Conservation (phyloP, 805 yeast genomes). For the Metschnikowia vanudenii region DNA sequence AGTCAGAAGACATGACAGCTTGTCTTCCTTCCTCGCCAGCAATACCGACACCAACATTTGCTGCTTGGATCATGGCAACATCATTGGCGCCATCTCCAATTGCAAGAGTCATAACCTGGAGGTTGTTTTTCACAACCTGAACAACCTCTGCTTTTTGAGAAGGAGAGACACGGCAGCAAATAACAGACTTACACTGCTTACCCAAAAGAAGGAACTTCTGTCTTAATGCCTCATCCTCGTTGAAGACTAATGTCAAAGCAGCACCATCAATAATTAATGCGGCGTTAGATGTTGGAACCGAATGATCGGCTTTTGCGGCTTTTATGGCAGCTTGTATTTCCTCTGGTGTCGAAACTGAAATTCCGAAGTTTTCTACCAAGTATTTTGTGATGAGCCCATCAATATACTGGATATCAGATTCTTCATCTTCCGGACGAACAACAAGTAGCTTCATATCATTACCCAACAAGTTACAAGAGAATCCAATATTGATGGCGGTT, state of each 20-base stretch:
- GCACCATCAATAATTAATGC: constrained; percentile 82
- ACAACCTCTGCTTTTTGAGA: constrained; percentile 87
- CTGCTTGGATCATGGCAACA: constrained; percentile 89
- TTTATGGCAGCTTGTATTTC: constrained; percentile 45
- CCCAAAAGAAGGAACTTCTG: constrained; percentile 65
- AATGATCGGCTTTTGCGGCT: constrained; percentile 56
- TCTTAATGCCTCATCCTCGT: constrained; percentile 33
- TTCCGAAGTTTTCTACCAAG: constrained; percentile 46
- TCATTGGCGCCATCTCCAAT: constrained; percentile 90
- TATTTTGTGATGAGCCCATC: constrained; percentile 46
- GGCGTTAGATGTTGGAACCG: constrained; percentile 63
- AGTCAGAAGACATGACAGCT: constrained; percentile 86
- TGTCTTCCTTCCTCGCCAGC: constrained; percentile 92
- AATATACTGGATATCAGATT: constrained; percentile 30
- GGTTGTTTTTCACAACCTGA: constrained; percentile 66
- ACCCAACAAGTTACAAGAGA: constrained; percentile 68
- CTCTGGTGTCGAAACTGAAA: constrained; percentile 48
- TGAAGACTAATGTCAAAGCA: constrained; percentile 56
- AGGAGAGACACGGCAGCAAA: constrained; percentile 87
- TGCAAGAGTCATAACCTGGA: constrained; percentile 81
- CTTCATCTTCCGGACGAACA: constrained; percentile 48
- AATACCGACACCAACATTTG: constrained; percentile 85
- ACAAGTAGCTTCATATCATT: constrained; percentile 68
- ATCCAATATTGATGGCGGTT: constrained; percentile 82
- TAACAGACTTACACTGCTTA: constrained; percentile 76